Evolutionary conservation across 2,329 filamentous ascomycete genomes (phyloP), one percentile per base, ranked within the genome.

Genomic region (Trichoderma endophyticum): DNA sequence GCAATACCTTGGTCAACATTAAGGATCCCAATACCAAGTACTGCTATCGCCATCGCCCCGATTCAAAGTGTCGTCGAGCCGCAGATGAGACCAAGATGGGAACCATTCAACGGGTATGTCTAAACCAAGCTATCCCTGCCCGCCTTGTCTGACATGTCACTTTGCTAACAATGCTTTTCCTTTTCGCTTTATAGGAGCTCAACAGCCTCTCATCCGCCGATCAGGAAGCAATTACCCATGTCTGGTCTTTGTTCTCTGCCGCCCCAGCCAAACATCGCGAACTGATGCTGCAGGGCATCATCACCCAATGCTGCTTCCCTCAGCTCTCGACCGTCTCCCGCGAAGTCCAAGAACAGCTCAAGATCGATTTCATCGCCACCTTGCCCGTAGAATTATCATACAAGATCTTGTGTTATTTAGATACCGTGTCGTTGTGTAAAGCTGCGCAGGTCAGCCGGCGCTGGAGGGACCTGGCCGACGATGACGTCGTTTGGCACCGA

Each of bases 11-110:
- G 12, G 79, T 73, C 63, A 83, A 78, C 59, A 83, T 84, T 60
- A 85, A 81, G 77, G 88, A 90, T 74, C 88, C 86, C 43, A 97
- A 95, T 80, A 97, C 94, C 76, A 96, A 93, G 81, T 98, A 92
- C 84, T 99, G 96, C 84, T 99, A 99, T 81, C 91, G 96, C 71
- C 96, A 99, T 82, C 88, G 93, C 69, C 96, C 96, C 2, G 96
- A 98, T 81, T 90, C 95, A 69, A 97, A 98, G 83, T 99, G 96
- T 83, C 88, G 95, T 73, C 90, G 94, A 73, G 94, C 97, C 74
- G 95, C 94, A 72, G 95, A 98, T 83, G 96, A 98, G 83, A 92
- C 92, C 61, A 96, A 96, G 74, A 99, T 99, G 96, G 93, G 95
- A 76, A 91, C 95, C 80, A 89, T 99, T 74, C 96, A 99, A 80